Evolutionary conservation across 805 yeast genomes (phyloP), one percentile per base, ranked within the genome.

Genomic region (Yarrowia sp.): DNA sequence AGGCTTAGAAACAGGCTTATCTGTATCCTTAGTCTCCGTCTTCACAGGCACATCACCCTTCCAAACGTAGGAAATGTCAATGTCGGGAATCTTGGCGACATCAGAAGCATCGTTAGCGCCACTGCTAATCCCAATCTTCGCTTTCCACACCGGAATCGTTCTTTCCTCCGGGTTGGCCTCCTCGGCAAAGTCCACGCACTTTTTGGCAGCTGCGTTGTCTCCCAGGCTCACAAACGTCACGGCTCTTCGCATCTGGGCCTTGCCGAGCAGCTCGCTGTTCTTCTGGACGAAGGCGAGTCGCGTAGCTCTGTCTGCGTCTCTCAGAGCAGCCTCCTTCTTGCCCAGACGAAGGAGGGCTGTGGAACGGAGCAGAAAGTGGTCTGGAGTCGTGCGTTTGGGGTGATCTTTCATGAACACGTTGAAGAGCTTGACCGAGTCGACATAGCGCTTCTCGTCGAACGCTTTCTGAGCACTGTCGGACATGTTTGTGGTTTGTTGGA

Each of bases 171-270:
- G 61, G 10, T 62, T 63, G 25, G 68, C 65, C 33, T 64, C 51
- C 35, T 53, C 61, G 1, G 71, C 72, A 19, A 66, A 63, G 16
- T 56, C 65, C 33, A 73, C 33, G 14, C 66, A 66, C 6, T 51
- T 8, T 16, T 59, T 38, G 6, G 76, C 75, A 64, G 72, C 68
- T 2, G 68, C 69, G 16, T 31, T 46, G 32, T 67, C 41, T 4
- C 64, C 63, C 10, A 72, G 63, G 9, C 68, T 62, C 44, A 62
- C 65, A 18, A 69, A 60, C 4, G 71, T 67, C 27, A 73, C 68
- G 6, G 71, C 74, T 24, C 76, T 64, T 7, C 77, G 69, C 41
- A 74, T 64, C 63, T 74, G 76, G 7, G 72, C 70, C 36, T 67
- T 68, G 1, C 65, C 69, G 9, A 69, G 61, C 3, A 46, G 62